Evolutionary conservation across 495 filamentous ascomycete species (phyloP), one percentile per base, ranked within the genome.

Genomic region (Chaetomium cochliodes): DNA sequence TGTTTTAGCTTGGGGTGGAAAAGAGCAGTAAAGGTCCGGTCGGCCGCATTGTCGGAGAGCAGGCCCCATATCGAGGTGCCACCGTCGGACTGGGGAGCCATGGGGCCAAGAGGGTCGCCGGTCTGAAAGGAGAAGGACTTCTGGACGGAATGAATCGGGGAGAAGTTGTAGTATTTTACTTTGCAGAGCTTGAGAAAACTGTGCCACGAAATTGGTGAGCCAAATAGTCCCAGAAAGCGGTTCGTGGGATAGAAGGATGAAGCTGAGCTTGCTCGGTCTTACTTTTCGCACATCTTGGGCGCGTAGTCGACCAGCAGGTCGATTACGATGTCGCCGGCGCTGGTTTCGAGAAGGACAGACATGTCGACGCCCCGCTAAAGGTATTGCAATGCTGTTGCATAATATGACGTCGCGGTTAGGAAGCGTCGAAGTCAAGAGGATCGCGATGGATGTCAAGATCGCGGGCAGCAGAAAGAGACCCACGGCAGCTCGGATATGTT

Each of bases 121-220:
- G 93, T 94, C 72, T 97, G 93, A 77, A 96, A 96, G 61, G 92
- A 92, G 79, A 96, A 96, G 74, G 90, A 86, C 69, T 90, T 91
- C 73, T 96, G 93, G 56, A 97, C 85, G 67, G 86, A 89, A 78
- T 96, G 88, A 60, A 97, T 78, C 42, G 93, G 93, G 33, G 92
- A 88, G 74, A 92, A 97, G 81, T 97, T 97, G 85, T 97, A 97
- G 78, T 97, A 97, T 80, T 96, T 97, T 77, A 91, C 80, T 74
- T 96, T 96, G 85, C 93, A 97, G 70, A 97, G 90, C 86, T 97
- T 97, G 26, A 97, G 80, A 78, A 97, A 97, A 84, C 92, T 96
- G 81, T 47, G 74, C 3, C 58, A 64, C 63, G 67, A 52, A 68
- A 58, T 74, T 39, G 70, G 61, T 89, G 82, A 89, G 85, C n/a